Conservation (phyloP, 352 stramenopile genomes). For the Phytopythium helicoides region DNA sequence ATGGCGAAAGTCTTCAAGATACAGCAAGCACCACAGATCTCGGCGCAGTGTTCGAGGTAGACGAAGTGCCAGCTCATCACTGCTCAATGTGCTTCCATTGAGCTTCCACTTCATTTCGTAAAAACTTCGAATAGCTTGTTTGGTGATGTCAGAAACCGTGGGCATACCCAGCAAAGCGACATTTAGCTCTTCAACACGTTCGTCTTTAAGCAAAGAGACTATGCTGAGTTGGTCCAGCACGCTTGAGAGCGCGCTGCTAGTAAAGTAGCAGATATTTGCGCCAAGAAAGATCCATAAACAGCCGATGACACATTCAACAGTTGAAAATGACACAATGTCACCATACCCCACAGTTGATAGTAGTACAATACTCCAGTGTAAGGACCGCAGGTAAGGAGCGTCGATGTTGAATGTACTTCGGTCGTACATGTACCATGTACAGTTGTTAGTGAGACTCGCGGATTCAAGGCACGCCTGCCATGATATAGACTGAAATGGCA, state of each 20-base stretch:
- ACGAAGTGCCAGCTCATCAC: slow-evolving; percentile 46
- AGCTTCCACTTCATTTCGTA: slow-evolving; percentile 76
- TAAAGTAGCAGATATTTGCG: slow-evolving; percentile 76
- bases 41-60: slow-evolving; percentile 47
- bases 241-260: slow-evolving; percentile 52
- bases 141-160: slow-evolving; percentile 43
- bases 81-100: slow-evolving; percentile 52
- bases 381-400: slow-evolving; percentile 52
- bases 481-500: slow-evolving; percentile 27
- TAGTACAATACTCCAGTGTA: slow-evolving; percentile 73
- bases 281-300: slow-evolving; percentile 71
- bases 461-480: slow-evolving; percentile 40
- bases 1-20: slow-evolving; percentile 27
- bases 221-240: slow-evolving; percentile 54
- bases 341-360: slow-evolving; percentile 71
- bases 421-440: slow-evolving; percentile 73
- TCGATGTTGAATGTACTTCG: slow-evolving; percentile 58
- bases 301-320: slow-evolving; percentile 48
- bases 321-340: slow-evolving; percentile 62
- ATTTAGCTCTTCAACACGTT: slow-evolving; percentile 65
- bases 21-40: slow-evolving; percentile 27
- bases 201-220: slow-evolving; percentile 34
- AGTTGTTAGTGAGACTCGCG: slow-evolving; percentile 51
- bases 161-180: slow-evolving; percentile 43
- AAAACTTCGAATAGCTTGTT: slow-evolving; percentile 51